Percentiles rank a stretch among this genome's conserved stretches.
These are phyloP conservation scores for Malassezia slooffiae DNA, from an alignment of 1,284 basidiomycete genomes.

Conservation along the genomic window DNA sequence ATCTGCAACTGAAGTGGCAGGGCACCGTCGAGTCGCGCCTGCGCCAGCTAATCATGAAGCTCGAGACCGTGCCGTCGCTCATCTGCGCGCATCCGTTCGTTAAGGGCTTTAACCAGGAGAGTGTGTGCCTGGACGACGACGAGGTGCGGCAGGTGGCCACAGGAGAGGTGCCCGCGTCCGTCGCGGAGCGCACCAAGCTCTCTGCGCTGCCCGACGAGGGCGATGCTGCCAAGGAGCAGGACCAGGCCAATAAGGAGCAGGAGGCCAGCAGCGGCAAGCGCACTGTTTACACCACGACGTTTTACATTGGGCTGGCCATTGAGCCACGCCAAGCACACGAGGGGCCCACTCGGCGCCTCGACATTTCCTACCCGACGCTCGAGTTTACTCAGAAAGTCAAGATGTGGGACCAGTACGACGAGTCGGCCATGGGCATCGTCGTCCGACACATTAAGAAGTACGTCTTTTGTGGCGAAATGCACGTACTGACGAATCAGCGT, in stretches of 20 bases:
- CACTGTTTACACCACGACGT: conserved; percentile 79
- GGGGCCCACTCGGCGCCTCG: conserved; percentile 57
- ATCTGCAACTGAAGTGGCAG: conserved; percentile 88
- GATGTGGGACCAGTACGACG: conserved; percentile 90
- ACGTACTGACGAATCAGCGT: conserved; percentile 50
- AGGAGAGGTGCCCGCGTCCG: conserved; percentile 36
- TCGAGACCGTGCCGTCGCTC: conserved; percentile 86
- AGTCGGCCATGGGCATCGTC: conserved; percentile 82
- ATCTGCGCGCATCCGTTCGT: conserved; percentile 87
- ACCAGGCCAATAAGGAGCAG: conserved; percentile 15
- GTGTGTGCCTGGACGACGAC: conserved; percentile 70
- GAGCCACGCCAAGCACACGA: conserved; percentile 61
- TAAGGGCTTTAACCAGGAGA: conserved; percentile 81
- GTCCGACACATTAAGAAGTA: conserved; percentile 88
- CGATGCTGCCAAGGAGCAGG: conserved; percentile 30
- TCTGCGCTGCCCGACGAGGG: conserved; percentile 29
- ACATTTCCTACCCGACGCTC: conserved; percentile 91
- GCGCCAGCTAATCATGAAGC: conserved; percentile 90
- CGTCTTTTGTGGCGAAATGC: not conserved
- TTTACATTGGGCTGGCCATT: conserved; percentile 89
- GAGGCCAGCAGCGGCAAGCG: conserved; percentile 52
- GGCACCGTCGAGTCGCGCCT: conserved; percentile 95
- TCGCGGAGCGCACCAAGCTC: conserved; percentile 36
- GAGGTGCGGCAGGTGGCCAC: conserved; percentile 43
- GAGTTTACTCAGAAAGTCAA: conserved; percentile 94